Base-by-base conservation (phyloP, 331 rosid species). In the Telfairia occidentalis region DNA sequence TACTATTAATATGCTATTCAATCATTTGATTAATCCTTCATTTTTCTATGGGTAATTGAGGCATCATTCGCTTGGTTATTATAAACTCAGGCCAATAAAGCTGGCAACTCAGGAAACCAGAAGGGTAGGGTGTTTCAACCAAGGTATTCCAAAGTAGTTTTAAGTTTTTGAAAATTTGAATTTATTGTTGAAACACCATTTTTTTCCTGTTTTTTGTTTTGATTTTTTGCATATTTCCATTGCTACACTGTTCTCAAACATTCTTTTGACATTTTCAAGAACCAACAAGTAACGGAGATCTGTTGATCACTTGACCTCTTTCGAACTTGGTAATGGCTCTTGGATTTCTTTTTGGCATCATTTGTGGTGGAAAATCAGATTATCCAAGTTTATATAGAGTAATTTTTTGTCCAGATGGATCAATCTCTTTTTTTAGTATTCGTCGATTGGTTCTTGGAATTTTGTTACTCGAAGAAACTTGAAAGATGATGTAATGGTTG, bases 1-100 rank as follows among this genome's bases (percentile, higher is more conserved):
- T 21, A 35, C 32, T 59, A 32, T 48, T 49, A 72, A 18, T 49
- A 49, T 35, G 24, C 69, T 5, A 38, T 71, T 58, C 28, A 65
- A 65, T 15, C 46, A 58, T 64, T 60, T 53, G 21, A 7, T 54
- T 58, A 3, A 11, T 2, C 40, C 60, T 55, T 11, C 2, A 5
- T 19, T 21, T 26, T 64, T 16, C 15, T 10, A 4, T 30, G 30
- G 74, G 46, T 46, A 29, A 19, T 26, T 53, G n/a, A 48, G 43
- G 28, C 53, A 34, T 66, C 16, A 59, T 12, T 24, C 18, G 30
- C 5, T 71, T 59, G 61, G 34, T 40, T 19, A 23, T 63, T 66
- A 12, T 54, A 19, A 49, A 30, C 78, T 70, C 86, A 87, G 96
- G 79, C 71, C 35, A 76, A 78, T 79, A 79, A 83, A 83, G 78